Conservation (phyloP, 192 early-diverging fungal genomes). For the Rhizophagus clarus region DNA sequence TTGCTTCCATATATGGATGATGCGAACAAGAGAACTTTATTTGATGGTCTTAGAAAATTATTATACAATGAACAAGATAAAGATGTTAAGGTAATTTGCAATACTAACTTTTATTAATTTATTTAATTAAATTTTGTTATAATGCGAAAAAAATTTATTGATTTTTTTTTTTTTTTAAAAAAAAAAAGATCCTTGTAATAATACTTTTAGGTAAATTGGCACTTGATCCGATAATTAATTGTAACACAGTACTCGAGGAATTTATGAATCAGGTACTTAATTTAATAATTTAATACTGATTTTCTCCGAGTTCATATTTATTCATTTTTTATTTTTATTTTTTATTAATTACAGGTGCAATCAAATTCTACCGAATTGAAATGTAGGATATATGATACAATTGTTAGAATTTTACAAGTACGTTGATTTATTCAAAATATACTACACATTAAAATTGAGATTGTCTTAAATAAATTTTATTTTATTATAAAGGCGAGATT, state of each 20-base stretch:
- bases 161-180: neutral
- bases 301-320: neutral
- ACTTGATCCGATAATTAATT: slow-evolving; percentile 23
- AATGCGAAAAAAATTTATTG: neutral
- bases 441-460: neutral
- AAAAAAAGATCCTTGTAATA: neutral
- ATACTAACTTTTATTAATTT: neutral
- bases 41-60: neutral
- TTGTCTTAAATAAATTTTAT: neutral
- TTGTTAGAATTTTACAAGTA: slow-evolving; percentile 33
- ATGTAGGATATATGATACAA: slow-evolving; percentile 27
- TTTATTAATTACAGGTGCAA: slow-evolving; percentile 31
- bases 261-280: slow-evolving; percentile 38
- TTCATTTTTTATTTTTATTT: neutral
- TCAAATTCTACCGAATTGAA: slow-evolving; percentile 42
- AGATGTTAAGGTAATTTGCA: slow-evolving; percentile 24
- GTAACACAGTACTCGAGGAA: slow-evolving; percentile 36
- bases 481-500: slow-evolving; percentile 4
- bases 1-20: slow-evolving; percentile 4
- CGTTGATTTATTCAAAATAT: neutral
- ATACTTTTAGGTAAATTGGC: slow-evolving; percentile 10
- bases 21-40: neutral
- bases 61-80: slow-evolving; percentile 34
- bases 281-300: neutral
- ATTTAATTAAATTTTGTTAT: slow-evolving; percentile 6